Conservation (phyloP, 2,329 filamentous ascomycete species). For the Hysterium pulicare region DNA sequence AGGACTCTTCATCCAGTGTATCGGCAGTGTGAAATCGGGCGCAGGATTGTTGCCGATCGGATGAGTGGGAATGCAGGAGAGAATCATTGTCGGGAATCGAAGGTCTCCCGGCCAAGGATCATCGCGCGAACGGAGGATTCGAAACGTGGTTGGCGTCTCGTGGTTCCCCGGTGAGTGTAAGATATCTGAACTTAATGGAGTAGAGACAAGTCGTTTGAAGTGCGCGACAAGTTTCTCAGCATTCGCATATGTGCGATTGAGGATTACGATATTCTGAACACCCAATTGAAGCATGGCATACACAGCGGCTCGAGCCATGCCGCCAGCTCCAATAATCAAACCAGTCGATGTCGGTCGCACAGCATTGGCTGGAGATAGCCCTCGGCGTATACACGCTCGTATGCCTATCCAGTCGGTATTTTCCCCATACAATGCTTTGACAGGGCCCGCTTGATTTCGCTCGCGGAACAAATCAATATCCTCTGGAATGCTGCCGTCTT, state of each 20-base stretch:
- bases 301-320: constrained; percentile 74
- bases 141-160: constrained; percentile 46
- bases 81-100: constrained; percentile 67
- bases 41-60: constrained; percentile 61
- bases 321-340: constrained; percentile 58
- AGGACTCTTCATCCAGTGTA: constrained; percentile 66
- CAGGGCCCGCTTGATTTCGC: constrained; percentile 62
- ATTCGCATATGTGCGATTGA: constrained; percentile 66
- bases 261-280: constrained; percentile 71
- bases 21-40: constrained; percentile 67
- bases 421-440: constrained; percentile 70
- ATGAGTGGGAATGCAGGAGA: constrained; percentile 73
- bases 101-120: constrained; percentile 64
- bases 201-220: constrained; percentile 56
- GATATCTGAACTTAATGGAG: constrained; percentile 15
- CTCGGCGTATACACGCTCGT: constrained; percentile 66
- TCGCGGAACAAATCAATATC: constrained; percentile 53
- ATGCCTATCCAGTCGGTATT: constrained; percentile 84
- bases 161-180: constrained; percentile 14
- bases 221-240: constrained; percentile 66
- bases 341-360: constrained; percentile 52
- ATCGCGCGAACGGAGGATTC: constrained; percentile 57
- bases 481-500: constrained; percentile 56
- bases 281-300: constrained; percentile 77
- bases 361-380: constrained; percentile 66